phyloP scores from a whole-genome alignment of 352 stramenopile species.

The Pythium insidiosum region DNA sequence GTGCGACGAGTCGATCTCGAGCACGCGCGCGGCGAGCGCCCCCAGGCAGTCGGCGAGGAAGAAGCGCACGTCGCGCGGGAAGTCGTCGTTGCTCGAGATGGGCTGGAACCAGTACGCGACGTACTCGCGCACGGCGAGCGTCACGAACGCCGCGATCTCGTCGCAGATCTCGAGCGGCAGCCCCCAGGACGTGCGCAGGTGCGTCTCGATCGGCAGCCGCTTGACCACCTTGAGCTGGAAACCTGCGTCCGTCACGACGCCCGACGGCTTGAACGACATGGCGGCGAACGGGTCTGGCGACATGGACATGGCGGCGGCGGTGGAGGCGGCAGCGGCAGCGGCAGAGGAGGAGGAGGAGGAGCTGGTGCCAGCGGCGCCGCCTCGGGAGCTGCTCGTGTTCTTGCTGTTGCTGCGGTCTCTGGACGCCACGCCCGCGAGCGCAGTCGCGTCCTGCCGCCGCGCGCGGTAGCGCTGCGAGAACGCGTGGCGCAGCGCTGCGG shows the following conservation, averaged over 20 bases:
- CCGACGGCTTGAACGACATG: neutral
- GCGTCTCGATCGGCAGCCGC: slow-evolving; percentile 43
- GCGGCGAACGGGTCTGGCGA: neutral
- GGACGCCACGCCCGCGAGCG: neutral
- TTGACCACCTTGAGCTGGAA: slow-evolving; percentile 54
- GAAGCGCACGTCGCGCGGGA: slow-evolving; percentile 56
- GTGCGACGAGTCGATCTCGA: slow-evolving; percentile 64
- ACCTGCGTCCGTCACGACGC: slow-evolving; percentile 17
- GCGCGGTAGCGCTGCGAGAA: slow-evolving; percentile 47
- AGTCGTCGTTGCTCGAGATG: slow-evolving; percentile 60
- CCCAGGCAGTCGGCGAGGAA: slow-evolving; percentile 55
- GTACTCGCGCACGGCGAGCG: slow-evolving; percentile 48
- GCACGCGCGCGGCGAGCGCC: slow-evolving; percentile 37
- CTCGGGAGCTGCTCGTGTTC: neutral
- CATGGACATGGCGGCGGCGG: neutral
- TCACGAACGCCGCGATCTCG: slow-evolving; percentile 45
- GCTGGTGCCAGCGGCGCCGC: neutral
- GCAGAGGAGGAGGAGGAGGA: neutral
- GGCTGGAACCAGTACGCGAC: slow-evolving; percentile 56
- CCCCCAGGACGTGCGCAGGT: slow-evolving; percentile 50
- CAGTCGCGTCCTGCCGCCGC: slow-evolving; percentile 6
- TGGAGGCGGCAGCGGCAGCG: no score
- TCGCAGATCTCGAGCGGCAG: slow-evolving; percentile 51
- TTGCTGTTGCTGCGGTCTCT: no score
- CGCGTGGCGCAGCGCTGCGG: slow-evolving; percentile 33